phyloP scores from a whole-genome alignment of 345 rosid species.

The Isatis tinctoria region DNA sequence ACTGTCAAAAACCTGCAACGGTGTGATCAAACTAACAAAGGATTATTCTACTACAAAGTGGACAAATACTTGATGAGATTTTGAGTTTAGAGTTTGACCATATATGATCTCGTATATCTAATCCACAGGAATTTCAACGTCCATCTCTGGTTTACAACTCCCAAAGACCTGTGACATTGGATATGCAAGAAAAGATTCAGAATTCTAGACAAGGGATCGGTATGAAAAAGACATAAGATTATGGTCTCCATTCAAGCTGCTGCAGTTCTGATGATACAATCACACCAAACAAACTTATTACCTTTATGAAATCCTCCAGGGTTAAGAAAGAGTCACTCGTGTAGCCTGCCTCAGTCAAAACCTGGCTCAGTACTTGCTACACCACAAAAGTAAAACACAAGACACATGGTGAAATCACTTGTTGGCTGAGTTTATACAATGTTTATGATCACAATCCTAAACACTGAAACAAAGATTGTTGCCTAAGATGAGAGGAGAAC shows the following conservation, averaged over 20 bases:
- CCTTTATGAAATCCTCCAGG: slow-evolving; percentile 69
- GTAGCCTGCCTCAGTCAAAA: slow-evolving; percentile 79
- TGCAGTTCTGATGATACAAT: background rate
- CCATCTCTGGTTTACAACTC: slow-evolving; percentile 54
- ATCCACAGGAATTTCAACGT: slow-evolving; percentile 82
- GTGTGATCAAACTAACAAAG: background rate
- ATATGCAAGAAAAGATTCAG: background rate
- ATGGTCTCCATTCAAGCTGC: background rate
- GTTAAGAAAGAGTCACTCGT: slow-evolving; percentile 49
- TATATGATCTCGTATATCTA: slow-evolving; percentile 17
- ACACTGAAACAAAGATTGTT: background rate
- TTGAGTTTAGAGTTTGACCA: background rate
- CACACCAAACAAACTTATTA: slow-evolving; percentile 11
- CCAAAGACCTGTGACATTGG: slow-evolving; percentile 53
- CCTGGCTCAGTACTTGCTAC: slow-evolving; percentile 69
- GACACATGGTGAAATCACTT: background rate
- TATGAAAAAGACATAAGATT: background rate
- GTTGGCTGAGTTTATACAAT: background rate
- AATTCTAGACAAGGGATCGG: background rate
- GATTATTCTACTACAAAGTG: slow-evolving; percentile 8
- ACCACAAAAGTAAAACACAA: slow-evolving; percentile 23
- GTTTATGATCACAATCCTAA: slow-evolving; percentile 11
- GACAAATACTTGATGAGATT: slow-evolving; percentile 6
- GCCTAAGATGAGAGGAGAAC: background rate
- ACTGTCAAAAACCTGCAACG: background rate